Percentiles rank a stretch among this genome's conserved stretches.
These are phyloP conservation scores for Primulina huaijiensis DNA, from an alignment of 257 asterid species.

Conservation along the genomic window DNA sequence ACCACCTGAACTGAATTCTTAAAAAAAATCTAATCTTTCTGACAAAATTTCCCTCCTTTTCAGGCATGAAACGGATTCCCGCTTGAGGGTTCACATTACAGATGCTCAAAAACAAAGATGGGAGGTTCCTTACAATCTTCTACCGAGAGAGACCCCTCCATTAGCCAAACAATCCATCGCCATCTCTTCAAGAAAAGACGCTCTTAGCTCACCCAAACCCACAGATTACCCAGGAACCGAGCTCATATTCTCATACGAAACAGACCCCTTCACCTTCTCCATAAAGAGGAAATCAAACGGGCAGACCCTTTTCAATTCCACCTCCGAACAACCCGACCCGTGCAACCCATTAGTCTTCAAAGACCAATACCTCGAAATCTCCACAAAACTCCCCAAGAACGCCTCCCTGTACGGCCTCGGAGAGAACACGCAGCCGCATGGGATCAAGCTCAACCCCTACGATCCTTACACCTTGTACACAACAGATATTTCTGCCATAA, in stretches of 20 bases:
- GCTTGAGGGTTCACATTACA: constrained; percentile 81
- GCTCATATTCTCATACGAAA: constrained; percentile 53
- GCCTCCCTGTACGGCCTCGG: constrained; percentile 90
- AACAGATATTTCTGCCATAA: constrained; percentile 73
- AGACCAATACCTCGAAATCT: constrained; percentile 86
- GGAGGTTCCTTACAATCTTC: constrained; percentile 85
- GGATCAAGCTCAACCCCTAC: constrained; percentile 68
- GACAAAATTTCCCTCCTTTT: not conserved
- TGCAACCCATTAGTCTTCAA: constrained; percentile 61
- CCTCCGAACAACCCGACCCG: constrained; percentile 52
- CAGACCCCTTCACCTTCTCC: constrained; percentile 80
- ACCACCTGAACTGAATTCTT: not conserved
- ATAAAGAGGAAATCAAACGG: constrained; percentile 76
- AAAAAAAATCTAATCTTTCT: constrained; percentile 7
- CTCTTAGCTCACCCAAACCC: constrained; percentile 12
- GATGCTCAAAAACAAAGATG: constrained; percentile 80
- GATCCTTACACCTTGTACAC: constrained; percentile 82
- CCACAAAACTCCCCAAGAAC: constrained; percentile 70
- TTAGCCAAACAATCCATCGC: constrained; percentile 30
- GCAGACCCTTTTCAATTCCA: constrained; percentile 64
- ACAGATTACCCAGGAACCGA: constrained; percentile 52
- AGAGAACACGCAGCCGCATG: constrained; percentile 85
- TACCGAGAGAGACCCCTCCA: constrained; percentile 69
- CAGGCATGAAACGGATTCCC: constrained; percentile 79
- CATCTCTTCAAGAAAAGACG: constrained; percentile 32